phyloP scores from a whole-genome alignment of 495 filamentous ascomycete genomes.

The Lophiotrema nucula region DNA sequence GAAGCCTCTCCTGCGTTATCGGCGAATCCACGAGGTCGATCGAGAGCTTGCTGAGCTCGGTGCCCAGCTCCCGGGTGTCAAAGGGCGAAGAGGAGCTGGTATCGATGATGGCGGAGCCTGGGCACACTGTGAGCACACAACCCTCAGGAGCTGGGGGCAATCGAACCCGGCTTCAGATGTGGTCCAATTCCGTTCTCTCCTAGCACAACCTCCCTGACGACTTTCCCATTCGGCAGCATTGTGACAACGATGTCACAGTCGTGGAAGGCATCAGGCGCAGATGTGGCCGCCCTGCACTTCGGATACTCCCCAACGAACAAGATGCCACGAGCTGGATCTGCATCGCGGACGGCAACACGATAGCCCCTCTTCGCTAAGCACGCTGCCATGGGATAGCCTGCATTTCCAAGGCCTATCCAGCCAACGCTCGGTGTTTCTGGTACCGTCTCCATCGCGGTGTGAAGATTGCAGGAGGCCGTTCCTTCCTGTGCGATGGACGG shows the following conservation, averaged over 20 bases:
- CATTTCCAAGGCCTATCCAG: constrained; percentile 39
- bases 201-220: constrained; percentile 36
- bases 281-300: constrained; percentile 20
- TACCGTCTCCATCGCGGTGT: neutral
- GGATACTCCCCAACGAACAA: constrained; percentile 29
- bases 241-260: constrained; percentile 37
- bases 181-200: constrained; percentile 34
- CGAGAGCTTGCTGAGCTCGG: constrained; percentile 30
- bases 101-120: constrained; percentile 36
- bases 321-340: constrained; percentile 27
- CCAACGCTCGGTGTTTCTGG: constrained; percentile 31
- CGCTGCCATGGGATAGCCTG: constrained; percentile 35
- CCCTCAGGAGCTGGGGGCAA: too few relatives aligned
- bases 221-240: constrained; percentile 38
- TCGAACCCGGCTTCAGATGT: constrained; percentile 29
- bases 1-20: constrained; percentile 37
- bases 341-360: constrained; percentile 35
- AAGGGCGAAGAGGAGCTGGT: constrained; percentile 37
- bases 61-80: constrained; percentile 33
- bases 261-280: constrained; percentile 23
- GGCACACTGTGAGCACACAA: neutral
- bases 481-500: neutral
- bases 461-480: neutral
- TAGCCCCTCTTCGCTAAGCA: constrained; percentile 37
- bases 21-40: constrained; percentile 37